Percentiles rank a stretch among this genome's conserved stretches.
Conservation (phyloP, 768 basidiomycete species). For the Saitozyma podzolica region DNA sequence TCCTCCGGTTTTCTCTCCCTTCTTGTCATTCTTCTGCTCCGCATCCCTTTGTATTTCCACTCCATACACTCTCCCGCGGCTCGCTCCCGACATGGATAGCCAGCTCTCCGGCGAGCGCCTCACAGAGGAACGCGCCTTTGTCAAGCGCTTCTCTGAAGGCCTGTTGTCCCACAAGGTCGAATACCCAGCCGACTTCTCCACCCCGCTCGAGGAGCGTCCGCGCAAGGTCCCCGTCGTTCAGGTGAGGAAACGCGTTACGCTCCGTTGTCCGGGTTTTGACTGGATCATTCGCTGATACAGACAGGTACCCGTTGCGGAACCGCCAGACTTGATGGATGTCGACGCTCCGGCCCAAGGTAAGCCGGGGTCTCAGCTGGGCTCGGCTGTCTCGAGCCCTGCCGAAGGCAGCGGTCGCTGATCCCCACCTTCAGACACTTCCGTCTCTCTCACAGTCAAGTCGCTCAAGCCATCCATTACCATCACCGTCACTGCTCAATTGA, state of each 20-base stretch:
- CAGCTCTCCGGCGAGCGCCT: constrained; percentile 37
- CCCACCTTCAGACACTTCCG: constrained; percentile 49
- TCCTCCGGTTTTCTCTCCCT: too few relatives aligned
- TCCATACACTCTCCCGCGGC: too few relatives aligned
- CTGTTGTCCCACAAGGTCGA: constrained; percentile 47
- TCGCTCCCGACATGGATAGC: constrained; percentile 30
- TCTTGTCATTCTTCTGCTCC: too few relatives aligned
- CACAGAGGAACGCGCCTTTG: constrained; percentile 49
- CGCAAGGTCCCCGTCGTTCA: constrained; percentile 48
- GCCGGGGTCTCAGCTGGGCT: not conserved
- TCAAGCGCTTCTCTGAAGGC: constrained; percentile 50
- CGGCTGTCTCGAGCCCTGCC: too few relatives aligned
- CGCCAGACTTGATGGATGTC: constrained; percentile 40
- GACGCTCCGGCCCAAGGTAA: constrained; percentile 35
- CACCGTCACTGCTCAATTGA: constrained; percentile 65
- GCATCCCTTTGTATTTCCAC: too few relatives aligned
- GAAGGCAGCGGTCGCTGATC: not conserved
- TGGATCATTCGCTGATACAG: constrained; percentile 3
- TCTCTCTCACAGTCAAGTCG: constrained; percentile 84
- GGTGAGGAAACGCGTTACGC: constrained; percentile 25
- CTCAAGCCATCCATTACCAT: constrained; percentile 79
- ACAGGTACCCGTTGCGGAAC: constrained; percentile 43
- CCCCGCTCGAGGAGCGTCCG: constrained; percentile 48
- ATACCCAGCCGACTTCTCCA: constrained; percentile 44
- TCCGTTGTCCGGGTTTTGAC: not conserved